Evolutionary conservation across 192 early-diverging fungal genomes (phyloP).

Genomic region (Backusella luteola): DNA sequence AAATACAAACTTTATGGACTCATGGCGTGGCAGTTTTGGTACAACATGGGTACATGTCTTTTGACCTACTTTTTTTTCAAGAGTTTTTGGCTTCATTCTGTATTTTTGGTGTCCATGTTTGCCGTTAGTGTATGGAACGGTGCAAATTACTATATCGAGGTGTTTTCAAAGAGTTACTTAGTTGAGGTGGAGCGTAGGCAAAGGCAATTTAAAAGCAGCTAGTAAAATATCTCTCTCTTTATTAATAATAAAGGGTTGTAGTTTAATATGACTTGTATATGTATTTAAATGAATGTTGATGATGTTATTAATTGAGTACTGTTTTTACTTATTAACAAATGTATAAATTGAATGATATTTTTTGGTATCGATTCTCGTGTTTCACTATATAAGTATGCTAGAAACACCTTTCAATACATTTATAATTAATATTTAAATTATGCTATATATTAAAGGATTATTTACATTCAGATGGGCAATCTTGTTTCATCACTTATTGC

Average conservation of each 20-base stretch:
- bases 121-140: slow-evolving; percentile 61
- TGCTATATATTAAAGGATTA: not conserved
- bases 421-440: not conserved
- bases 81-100: slow-evolving; percentile 51
- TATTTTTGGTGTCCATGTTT: slow-evolving; percentile 49
- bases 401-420: not conserved
- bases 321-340: not conserved
- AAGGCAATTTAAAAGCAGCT: not conserved
- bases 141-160: slow-evolving; percentile 67
- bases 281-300: no score
- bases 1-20: slow-evolving; percentile 55
- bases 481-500: not conserved
- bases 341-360: not conserved
- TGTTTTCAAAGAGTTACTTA: slow-evolving; percentile 56
- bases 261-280: not conserved
- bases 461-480: not conserved
- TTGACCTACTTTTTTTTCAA: slow-evolving; percentile 51
- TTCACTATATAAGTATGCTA: not conserved
- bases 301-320: no score
- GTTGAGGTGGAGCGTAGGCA: slow-evolving; percentile 21
- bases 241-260: not conserved
- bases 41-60: slow-evolving; percentile 45
- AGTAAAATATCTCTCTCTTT: not conserved
- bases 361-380: not conserved
- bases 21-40: slow-evolving; percentile 56